phyloP scores from a whole-genome alignment of 345 rosid species.

The Eucalyptus leucophloia region DNA sequence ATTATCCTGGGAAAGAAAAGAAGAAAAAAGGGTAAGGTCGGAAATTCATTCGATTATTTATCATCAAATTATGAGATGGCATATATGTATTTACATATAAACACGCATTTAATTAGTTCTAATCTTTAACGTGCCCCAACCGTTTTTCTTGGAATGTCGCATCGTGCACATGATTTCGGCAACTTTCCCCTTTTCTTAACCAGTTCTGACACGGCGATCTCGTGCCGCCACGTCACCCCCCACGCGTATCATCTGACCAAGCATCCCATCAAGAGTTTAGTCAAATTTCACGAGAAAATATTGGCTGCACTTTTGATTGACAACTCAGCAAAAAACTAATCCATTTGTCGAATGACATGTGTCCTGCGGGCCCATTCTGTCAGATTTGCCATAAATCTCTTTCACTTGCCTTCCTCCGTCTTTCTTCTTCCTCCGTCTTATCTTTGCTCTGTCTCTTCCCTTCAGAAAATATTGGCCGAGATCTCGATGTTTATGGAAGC shows the following conservation, averaged over 20 bases:
- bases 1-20: not conserved
- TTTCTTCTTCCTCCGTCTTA: accelerated
- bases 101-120: not conserved
- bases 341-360: no score
- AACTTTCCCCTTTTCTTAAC: not conserved
- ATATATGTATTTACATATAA: not conserved
- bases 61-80: not conserved
- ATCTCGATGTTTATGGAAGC: accelerated
- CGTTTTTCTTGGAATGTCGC: not conserved
- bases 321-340: no score
- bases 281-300: no score
- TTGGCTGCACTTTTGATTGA: no score
- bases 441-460: no score
- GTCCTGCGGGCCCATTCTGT: no score
- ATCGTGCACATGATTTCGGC: not conserved
- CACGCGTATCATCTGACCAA: not conserved
- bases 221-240: not conserved
- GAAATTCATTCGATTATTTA: not conserved
- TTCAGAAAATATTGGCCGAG: no score
- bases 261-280: no score
- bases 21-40: not conserved
- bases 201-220: not conserved
- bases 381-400: no score
- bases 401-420: no score
- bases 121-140: not conserved